These are phyloP conservation scores for Ziziphus jujuba DNA, from an alignment of 306 rosid species.

Conservation along the genomic window DNA sequence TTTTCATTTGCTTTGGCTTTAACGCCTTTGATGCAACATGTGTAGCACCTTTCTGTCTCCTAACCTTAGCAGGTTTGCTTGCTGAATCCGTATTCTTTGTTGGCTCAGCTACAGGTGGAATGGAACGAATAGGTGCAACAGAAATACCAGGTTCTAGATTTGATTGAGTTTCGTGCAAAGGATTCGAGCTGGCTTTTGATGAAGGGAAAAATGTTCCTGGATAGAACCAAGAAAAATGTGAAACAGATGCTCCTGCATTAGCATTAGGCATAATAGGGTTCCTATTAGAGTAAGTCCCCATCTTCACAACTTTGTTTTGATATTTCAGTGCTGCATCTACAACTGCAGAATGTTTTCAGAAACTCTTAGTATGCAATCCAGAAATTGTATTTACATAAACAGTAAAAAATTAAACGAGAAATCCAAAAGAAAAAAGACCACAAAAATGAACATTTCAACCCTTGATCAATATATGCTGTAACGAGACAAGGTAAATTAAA, in stretches of 20 bases:
- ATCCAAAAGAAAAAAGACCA: background rate
- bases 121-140: slow-evolving; percentile 8
- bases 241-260: slow-evolving; percentile 12
- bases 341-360: background rate
- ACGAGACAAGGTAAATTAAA: too few relatives aligned
- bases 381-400: background rate
- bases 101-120: slow-evolving; percentile 4
- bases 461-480: too few relatives aligned
- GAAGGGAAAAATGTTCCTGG: slow-evolving; percentile 14
- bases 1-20: slow-evolving; percentile 18
- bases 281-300: slow-evolving; percentile 24
- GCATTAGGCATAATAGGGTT: slow-evolving; percentile 17
- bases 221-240: slow-evolving; percentile 27
- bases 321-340: slow-evolving; percentile 11
- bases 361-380: background rate
- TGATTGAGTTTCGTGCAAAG: slow-evolving; percentile 11
- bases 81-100: background rate
- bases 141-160: slow-evolving; percentile 14
- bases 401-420: background rate
- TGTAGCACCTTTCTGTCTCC: slow-evolving; percentile 4
- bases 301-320: background rate
- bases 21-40: slow-evolving; percentile 10
- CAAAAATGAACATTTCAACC: too few relatives aligned
- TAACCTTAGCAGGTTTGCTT: slow-evolving; percentile 4
- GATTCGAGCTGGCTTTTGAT: slow-evolving; percentile 7